A percentile compares a stretch with the other conserved stretches of the same genome.
Conservation (phyloP, 768 basidiomycete genomes). For the Lactifluus volemus region DNA sequence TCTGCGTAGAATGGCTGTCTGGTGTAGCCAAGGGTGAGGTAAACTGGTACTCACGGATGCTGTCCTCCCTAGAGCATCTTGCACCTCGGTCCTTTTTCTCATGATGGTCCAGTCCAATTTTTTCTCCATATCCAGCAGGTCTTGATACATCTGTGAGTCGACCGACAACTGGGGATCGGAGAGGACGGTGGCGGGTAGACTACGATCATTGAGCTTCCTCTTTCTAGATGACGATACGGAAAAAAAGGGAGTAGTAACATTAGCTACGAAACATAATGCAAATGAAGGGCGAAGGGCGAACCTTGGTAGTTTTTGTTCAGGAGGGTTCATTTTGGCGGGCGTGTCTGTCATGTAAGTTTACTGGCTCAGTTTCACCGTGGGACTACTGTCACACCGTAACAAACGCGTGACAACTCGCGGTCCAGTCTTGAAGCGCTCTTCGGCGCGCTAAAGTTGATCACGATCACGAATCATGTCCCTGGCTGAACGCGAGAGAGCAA, state of each 20-base stretch:
- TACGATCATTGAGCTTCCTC: slow-evolving; percentile 73
- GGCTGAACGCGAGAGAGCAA: background rate
- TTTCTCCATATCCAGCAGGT: slow-evolving; percentile 80
- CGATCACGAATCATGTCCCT: background rate
- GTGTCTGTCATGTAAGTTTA: background rate
- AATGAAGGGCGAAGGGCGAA: slow-evolving; percentile 12
- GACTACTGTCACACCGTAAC: slow-evolving; percentile 1
- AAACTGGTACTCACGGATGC: slow-evolving; percentile 45
- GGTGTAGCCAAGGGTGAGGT: background rate
- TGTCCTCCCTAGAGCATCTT: slow-evolving; percentile 73
- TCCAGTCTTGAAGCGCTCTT: background rate
- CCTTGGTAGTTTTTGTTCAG: slow-evolving; percentile 30
- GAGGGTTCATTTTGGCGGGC: slow-evolving; percentile 14
- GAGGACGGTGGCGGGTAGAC: slow-evolving; percentile 65
- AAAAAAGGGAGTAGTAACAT: background rate
- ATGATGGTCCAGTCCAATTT: slow-evolving; percentile 94
- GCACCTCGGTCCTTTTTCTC: slow-evolving; percentile 83
- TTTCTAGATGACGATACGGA: slow-evolving; percentile 34
- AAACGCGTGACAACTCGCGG: background rate
- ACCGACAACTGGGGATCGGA: slow-evolving; percentile 67
- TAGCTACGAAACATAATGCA: background rate
- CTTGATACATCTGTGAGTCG: slow-evolving; percentile 82
- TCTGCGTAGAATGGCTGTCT: slow-evolving; percentile 35
- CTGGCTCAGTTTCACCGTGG: too few species aligned
- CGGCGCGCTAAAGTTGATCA: too few species aligned